phyloP scores from a whole-genome alignment of 163 green algal genomes.

The Scenedesmus sp. region DNA sequence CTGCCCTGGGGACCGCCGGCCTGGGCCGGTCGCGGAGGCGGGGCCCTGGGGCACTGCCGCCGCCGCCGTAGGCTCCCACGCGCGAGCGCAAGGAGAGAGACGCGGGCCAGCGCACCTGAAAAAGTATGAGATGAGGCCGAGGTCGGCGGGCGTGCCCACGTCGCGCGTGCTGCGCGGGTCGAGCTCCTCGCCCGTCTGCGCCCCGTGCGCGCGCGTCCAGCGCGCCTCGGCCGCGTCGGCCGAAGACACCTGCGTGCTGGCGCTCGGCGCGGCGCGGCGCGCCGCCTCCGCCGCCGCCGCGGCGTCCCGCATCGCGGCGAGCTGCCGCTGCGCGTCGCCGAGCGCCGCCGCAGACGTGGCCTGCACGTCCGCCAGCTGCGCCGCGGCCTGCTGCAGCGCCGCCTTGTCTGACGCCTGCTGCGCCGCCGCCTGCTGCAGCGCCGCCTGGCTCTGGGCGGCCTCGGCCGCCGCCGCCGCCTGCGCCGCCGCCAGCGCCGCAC shows the following conservation, averaged over 20 bases:
- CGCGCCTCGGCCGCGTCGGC: not conserved
- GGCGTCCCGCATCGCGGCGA: slow-evolving; percentile 15
- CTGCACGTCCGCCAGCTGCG: not conserved
- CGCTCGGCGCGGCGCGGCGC: not conserved
- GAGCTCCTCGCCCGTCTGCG: slow-evolving; percentile 35
- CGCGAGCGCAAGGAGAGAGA: no score
- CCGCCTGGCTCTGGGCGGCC: not conserved
- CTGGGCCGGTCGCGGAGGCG: no score
- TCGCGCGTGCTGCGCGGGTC: slow-evolving; percentile 4
- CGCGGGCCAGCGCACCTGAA: no score
- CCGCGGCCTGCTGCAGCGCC: not conserved
- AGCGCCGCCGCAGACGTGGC: not conserved
- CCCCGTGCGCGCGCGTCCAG: not conserved
- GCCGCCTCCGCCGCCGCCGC: not conserved
- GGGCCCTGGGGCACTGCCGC: no score
- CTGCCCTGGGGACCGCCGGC: no score
- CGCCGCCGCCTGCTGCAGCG: not conserved
- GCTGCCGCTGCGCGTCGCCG: not conserved
- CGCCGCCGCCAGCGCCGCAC: not conserved
- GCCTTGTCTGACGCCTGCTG: not conserved
- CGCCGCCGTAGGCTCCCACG: no score
- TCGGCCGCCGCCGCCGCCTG: not conserved
- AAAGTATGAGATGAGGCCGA: slow-evolving; percentile 19
- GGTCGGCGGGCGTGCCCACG: slow-evolving; percentile 12
- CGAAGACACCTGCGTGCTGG: not conserved